Conservation (phyloP, 2,329 filamentous ascomycete species). For the Cucurbitaria berberidis region DNA sequence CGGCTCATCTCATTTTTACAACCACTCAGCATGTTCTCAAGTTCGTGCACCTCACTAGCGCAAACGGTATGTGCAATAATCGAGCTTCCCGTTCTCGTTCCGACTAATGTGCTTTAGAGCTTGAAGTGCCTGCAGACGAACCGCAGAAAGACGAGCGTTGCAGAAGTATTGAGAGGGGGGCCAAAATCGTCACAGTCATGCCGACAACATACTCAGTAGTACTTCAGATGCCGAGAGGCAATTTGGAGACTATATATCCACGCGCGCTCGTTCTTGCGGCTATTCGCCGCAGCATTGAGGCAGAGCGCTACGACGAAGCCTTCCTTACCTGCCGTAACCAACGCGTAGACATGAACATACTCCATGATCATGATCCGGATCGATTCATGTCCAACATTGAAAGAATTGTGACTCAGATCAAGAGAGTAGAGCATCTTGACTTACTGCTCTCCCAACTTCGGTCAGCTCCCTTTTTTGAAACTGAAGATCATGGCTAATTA, state of each 20-base stretch:
- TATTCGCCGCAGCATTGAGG: conserved; percentile 80
- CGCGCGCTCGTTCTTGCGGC: conserved; percentile 90
- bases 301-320: conserved; percentile 80
- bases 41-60: conserved; percentile 78
- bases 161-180: conserved; percentile 88
- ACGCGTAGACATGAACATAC: conserved; percentile 95
- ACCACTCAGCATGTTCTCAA: conserved; percentile 93
- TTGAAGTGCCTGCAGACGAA: conserved; percentile 84
- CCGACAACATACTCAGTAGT: conserved; percentile 85
- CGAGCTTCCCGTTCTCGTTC: not conserved
- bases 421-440: conserved; percentile 82
- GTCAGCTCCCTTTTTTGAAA: conserved; percentile 53
- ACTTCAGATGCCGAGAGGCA: conserved; percentile 94
- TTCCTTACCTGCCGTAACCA: conserved; percentile 90
- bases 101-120: conserved; percentile 58
- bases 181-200: conserved; percentile 84
- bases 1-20: conserved; percentile 85
- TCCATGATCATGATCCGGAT: conserved; percentile 89
- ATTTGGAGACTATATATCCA: conserved; percentile 93
- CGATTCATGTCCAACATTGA: conserved; percentile 80
- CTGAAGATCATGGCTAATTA: conserved; percentile 12
- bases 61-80: conserved; percentile 61
- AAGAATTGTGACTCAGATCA: conserved; percentile 82
- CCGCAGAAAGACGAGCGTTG: conserved; percentile 92
- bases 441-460: conserved; percentile 86